Evolutionary conservation across 2,329 filamentous ascomycete species (phyloP).

Genomic region (Penicillium fuscoglaucum): DNA sequence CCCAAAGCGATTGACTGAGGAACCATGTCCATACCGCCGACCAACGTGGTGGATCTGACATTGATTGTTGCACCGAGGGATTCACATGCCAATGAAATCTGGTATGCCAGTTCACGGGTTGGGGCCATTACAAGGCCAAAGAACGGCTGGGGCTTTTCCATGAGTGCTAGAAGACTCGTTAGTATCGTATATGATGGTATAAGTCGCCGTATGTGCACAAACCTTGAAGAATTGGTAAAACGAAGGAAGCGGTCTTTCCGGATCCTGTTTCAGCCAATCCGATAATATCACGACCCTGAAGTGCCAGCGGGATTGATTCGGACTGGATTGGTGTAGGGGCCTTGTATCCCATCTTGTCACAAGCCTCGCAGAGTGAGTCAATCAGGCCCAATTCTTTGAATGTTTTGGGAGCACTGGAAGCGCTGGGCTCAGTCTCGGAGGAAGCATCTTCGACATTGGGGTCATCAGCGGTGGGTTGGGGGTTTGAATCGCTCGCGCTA

Average conservation of each 20-base stretch:
- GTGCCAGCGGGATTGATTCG: constrained; percentile 77
- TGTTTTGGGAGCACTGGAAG: constrained; percentile 38
- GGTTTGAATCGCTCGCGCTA: neutral
- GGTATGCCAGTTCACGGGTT: constrained; percentile 87
- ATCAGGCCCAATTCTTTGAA: constrained; percentile 69
- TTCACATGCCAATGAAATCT: constrained; percentile 86
- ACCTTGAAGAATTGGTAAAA: constrained; percentile 72
- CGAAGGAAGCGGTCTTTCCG: constrained; percentile 95
- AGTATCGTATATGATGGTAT: neutral
- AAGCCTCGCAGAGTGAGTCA: constrained; percentile 85
- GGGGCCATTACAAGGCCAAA: constrained; percentile 91
- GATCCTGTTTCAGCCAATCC: constrained; percentile 92
- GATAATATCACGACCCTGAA: constrained; percentile 82
- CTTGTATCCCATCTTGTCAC: constrained; percentile 77
- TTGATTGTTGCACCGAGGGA: constrained; percentile 82
- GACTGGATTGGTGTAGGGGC: constrained; percentile 84
- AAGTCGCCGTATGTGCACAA: neutral
- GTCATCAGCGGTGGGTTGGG: constrained; percentile 9
- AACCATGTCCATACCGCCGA: constrained; percentile 96
- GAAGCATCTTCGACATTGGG: constrained; percentile 8
- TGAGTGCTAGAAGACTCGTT: constrained; percentile 56
- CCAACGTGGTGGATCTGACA: constrained; percentile 81
- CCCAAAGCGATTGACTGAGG: constrained; percentile 84
- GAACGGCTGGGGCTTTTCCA: constrained; percentile 80
- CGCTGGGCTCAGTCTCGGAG: constrained; percentile 4